Evolutionary conservation across 2,329 filamentous ascomycete genomes (phyloP).

Genomic region (Venturia pyrina): DNA sequence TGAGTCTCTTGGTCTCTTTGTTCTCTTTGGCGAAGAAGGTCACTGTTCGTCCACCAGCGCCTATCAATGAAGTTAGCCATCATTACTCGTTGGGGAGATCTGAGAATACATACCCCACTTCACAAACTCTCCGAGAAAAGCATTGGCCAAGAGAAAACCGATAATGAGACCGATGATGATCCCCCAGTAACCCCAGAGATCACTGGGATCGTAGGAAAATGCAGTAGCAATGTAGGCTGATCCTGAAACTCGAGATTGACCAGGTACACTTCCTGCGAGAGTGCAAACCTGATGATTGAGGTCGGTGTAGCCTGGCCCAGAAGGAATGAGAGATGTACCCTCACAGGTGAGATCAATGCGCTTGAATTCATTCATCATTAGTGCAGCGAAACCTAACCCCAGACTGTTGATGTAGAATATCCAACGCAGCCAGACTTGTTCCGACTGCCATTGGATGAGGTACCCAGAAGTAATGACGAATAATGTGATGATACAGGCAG

Average conservation of each 20-base stretch:
- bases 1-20: conserved; percentile 55
- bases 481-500: conserved; percentile 68
- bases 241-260: conserved; percentile 55
- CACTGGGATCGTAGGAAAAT: conserved; percentile 55
- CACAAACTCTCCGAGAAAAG: conserved; percentile 67
- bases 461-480: conserved; percentile 76
- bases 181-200: conserved; percentile 76
- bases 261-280: conserved; percentile 58
- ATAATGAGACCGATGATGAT: conserved; percentile 69
- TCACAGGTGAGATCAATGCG: conserved; percentile 60
- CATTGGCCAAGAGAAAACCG: conserved; percentile 66
- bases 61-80: neutral
- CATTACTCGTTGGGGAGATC: neutral
- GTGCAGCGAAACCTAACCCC: conserved; percentile 61
- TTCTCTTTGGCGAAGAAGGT: conserved; percentile 67
- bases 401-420: conserved; percentile 69
- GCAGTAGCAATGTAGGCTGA: conserved; percentile 56
- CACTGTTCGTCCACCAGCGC: conserved; percentile 69
- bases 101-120: conserved; percentile 37
- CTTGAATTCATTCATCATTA: conserved; percentile 85
- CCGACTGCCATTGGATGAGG: conserved; percentile 66
- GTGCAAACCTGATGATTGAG: conserved; percentile 74
- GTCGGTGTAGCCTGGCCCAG: conserved; percentile 58
- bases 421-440: conserved; percentile 71
- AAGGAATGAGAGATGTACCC: conserved; percentile 57